Evolutionary conservation across 2,329 filamentous ascomycete genomes (phyloP).

Genomic region (Pseudogymnoascus sp.): DNA sequence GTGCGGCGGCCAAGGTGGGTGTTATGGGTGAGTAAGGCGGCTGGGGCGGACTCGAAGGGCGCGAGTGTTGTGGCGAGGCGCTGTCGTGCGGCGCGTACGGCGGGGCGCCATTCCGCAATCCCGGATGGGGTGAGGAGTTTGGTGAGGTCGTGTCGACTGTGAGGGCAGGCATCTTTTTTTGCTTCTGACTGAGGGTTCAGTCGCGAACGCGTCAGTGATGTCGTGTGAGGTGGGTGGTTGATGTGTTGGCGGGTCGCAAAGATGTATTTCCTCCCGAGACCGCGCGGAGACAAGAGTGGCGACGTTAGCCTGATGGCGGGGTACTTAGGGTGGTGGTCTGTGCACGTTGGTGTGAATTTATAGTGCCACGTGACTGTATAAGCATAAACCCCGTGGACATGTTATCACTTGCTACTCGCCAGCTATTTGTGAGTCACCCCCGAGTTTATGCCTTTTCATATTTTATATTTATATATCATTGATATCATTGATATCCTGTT

Average conservation of each 20-base stretch:
- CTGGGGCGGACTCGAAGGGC: constrained; percentile 25
- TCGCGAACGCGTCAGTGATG: not conserved
- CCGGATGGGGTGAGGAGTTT: not conserved
- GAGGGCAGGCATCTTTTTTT: constrained; percentile 23
- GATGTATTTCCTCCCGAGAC: constrained; percentile 3
- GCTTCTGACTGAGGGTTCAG: not conserved
- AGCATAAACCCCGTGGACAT: not conserved
- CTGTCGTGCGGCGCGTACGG: constrained; percentile 6
- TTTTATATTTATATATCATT: not conserved
- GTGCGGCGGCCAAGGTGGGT: constrained; percentile 23
- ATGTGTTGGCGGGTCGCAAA: constrained; percentile 10
- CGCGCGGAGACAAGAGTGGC: constrained; percentile 1
- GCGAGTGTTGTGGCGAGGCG: constrained; percentile 17
- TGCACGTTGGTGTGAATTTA: not conserved
- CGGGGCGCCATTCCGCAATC: constrained; percentile 7
- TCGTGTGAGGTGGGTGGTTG: not conserved
- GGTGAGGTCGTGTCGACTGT: constrained; percentile 22
- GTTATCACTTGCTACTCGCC: not conserved
- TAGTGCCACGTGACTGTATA: not conserved
- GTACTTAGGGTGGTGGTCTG: constrained; percentile 11
- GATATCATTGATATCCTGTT: not conserved
- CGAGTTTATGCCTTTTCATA: not conserved
- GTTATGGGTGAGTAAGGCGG: constrained; percentile 31
- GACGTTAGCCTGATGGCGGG: constrained; percentile 9
- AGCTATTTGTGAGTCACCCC: constrained; percentile 4